Percentiles rank a stretch among this genome's conserved stretches.
These are phyloP conservation scores for Boletus pseudopeckii DNA, from an alignment of 768 basidiomycete species.

Conservation along the genomic window DNA sequence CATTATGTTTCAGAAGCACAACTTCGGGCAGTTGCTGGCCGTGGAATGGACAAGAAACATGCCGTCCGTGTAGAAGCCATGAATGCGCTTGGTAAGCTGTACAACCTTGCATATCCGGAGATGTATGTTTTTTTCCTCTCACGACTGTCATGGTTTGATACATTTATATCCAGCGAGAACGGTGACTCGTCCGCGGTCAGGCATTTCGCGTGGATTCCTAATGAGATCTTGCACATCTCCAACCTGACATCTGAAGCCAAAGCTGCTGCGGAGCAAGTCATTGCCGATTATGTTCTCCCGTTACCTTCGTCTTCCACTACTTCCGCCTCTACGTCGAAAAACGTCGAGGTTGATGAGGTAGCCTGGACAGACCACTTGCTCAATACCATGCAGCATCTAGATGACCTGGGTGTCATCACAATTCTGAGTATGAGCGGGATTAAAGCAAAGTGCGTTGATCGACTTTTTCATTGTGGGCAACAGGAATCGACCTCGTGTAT, in stretches of 20 bases:
- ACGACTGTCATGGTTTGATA: conserved; percentile 1
- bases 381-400: conserved; percentile 64
- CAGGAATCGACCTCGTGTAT: conserved; percentile 4
- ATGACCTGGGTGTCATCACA: conserved; percentile 53
- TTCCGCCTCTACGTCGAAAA: conserved; percentile 42
- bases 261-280: conserved; percentile 61
- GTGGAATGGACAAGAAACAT: conserved; percentile 82
- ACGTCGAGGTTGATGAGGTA: conserved; percentile 65
- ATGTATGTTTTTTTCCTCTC: conserved; percentile 58
- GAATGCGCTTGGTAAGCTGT: conserved; percentile 72
- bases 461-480: background rate
- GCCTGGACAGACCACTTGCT: conserved; percentile 86
- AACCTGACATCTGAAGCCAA: conserved; percentile 54
- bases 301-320: conserved; percentile 48
- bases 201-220: conserved; percentile 94
- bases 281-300: conserved; percentile 79
- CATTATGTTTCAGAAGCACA: conserved; percentile 72
- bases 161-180: conserved; percentile 57
- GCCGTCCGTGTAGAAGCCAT: conserved; percentile 73
- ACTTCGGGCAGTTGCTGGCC: conserved; percentile 60
- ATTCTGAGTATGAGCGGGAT: conserved; percentile 63
- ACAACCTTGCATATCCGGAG: conserved; percentile 78
- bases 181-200: conserved; percentile 65
- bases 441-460: conserved; percentile 48
- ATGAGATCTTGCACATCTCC: conserved; percentile 58